These are phyloP conservation scores for Aureobasidium mangrovei DNA, from an alignment of 2,329 filamentous ascomycete species.

Conservation along the genomic window DNA sequence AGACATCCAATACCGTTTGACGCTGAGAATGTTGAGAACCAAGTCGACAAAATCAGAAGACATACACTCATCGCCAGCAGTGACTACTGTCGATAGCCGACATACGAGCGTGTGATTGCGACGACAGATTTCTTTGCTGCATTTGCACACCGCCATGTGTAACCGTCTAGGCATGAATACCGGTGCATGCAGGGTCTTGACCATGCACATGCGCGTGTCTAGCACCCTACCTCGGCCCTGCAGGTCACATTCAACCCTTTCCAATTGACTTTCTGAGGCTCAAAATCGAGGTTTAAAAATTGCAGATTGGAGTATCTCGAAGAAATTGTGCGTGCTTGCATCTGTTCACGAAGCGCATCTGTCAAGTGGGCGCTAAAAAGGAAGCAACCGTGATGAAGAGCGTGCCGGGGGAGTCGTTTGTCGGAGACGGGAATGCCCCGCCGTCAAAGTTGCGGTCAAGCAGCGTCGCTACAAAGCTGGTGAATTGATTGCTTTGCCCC, in stretches of 20 bases:
- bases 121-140: background rate
- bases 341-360: too few species aligned
- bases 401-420: background rate
- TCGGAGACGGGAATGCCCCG: background rate
- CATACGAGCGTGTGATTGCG: background rate
- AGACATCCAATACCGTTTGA: too few species aligned
- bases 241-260: background rate
- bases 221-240: background rate
- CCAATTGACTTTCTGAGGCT: conserved; percentile 5
- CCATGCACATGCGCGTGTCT: background rate
- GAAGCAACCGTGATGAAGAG: background rate
- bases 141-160: conserved; percentile 5
- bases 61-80: too few species aligned
- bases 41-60: too few species aligned
- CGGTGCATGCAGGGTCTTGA: conserved; percentile 8
- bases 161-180: conserved; percentile 6
- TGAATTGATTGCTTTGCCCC: conserved; percentile 7
- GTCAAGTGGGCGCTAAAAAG: background rate
- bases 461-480: background rate
- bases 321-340: background rate
- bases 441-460: conserved; percentile 4
- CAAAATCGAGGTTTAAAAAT: background rate
- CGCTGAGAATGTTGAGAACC: too few species aligned
- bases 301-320: background rate
- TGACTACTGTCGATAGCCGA: background rate